These are phyloP conservation scores for Paraphaeosphaeria minitans DNA, from an alignment of 2,329 filamentous ascomycete species.

Conservation along the genomic window DNA sequence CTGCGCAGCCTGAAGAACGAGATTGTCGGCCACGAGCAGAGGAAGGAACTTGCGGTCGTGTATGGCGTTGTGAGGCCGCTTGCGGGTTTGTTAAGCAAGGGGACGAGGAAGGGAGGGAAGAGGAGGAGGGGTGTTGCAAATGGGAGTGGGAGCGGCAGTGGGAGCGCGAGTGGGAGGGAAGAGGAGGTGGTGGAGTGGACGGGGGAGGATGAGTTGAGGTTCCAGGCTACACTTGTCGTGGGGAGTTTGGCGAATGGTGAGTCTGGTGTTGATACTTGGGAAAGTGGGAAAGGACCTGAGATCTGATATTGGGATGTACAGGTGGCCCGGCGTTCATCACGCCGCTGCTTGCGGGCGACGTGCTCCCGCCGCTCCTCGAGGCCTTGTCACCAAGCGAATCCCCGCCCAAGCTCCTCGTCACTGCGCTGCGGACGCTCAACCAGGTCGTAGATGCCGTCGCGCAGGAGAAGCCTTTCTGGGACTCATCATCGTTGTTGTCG, in stretches of 20 bases:
- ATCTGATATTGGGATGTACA: conserved; percentile 46
- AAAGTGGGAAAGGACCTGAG: conserved; percentile 3
- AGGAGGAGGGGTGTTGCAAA: conserved; percentile 52
- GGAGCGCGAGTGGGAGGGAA: conserved; percentile 18
- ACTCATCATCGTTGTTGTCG: conserved; percentile 54
- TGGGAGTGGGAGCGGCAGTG: conserved; percentile 40
- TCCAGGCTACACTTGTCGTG: conserved; percentile 84
- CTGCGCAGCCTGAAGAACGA: conserved; percentile 84
- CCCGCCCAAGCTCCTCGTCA: conserved; percentile 69
- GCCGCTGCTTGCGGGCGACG: conserved; percentile 71
- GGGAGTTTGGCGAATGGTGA: conserved; percentile 83
- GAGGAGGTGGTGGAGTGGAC: conserved; percentile 50
- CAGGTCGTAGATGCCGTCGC: conserved; percentile 70
- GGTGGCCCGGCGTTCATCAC: conserved; percentile 79
- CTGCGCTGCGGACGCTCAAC: conserved; percentile 75
- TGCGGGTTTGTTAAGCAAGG: conserved; percentile 56
- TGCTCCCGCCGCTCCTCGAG: conserved; percentile 72
- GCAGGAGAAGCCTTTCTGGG: conserved; percentile 58
- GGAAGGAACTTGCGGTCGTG: conserved; percentile 79
- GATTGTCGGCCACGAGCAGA: conserved; percentile 82
- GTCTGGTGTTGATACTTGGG: conserved; percentile 23
- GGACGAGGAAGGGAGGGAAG: conserved; percentile 53
- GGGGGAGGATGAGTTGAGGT: conserved; percentile 69
- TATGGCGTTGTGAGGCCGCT: conserved; percentile 71
- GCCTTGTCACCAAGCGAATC: conserved; percentile 70